Evolutionary conservation across 2,329 filamentous ascomycete genomes (phyloP), one percentile per base, ranked within the genome.

Genomic region (Colletotrichum lini): DNA sequence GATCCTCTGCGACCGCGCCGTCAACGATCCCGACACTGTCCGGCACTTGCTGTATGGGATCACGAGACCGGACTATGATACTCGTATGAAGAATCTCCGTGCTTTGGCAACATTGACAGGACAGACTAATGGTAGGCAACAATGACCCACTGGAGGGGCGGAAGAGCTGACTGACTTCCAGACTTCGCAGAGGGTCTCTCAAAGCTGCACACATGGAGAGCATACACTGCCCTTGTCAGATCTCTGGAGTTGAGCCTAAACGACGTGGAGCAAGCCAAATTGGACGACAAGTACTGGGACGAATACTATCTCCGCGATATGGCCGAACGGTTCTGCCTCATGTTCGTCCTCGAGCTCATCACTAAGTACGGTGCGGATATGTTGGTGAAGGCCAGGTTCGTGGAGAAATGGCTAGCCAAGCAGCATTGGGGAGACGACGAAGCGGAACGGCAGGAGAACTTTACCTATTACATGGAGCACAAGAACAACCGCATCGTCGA

Each of bases 371-470:
- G 89, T 21, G 82, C 87, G 1, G 84, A 86, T 35, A 86, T 86
- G 64, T 81, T 94, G 21, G 82, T 92, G 66, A 85, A 89, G 77
- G 90, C 91, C 47, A 86, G 87, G 8, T 89, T 95, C 73, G 86
- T 95, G 49, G 90, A 92, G 72, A 90, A 89, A 67, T 95, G 93
- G 93, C 86, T 95, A n/a, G 87, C 85, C 44, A 90, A 89, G 75
- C 94, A 95, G 78, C 88, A 90, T 9, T 95, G 93, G 84, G 93
- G 92, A 23, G 82, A 85, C 21, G 81, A 80, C 1, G 81, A 86
- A 2, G 85, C 88, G 65, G 87, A 90, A 70, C 82, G 85, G 50
- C 82, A 81, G n/a, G 80, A 78, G 18, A 90, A 88, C 74, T 92
- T 91, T 75, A 80, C 79, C 26, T 79, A 83, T 40, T 89, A 90